Percentiles rank a stretch among this genome's conserved stretches.
Evolutionary conservation across 768 basidiomycete genomes (phyloP).

Genomic region (Trametes villosa): DNA sequence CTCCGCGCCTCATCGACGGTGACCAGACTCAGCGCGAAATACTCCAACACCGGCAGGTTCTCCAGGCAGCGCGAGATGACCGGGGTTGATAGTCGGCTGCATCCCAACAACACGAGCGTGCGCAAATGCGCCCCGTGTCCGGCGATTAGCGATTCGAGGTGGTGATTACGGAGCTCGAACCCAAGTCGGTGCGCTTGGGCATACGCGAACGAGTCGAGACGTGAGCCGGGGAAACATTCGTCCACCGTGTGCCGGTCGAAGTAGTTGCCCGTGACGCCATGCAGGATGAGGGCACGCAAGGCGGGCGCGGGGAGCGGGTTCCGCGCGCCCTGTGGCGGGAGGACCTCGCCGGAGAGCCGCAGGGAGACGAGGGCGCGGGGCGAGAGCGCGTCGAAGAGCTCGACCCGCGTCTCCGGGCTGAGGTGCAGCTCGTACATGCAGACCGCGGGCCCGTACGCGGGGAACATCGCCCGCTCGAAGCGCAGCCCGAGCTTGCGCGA

Average conservation of each 20-base stretch:
- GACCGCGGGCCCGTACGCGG: conserved; percentile 26
- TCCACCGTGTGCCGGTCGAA: conserved; percentile 39
- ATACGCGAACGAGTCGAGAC: conserved; percentile 42
- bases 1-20: conserved; percentile 40
- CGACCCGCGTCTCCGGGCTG: conserved; percentile 34
- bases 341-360: conserved; percentile 41
- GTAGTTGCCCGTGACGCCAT: conserved; percentile 39
- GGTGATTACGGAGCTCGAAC: conserved; percentile 42
- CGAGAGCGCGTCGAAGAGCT: conserved; percentile 36
- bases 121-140: conserved; percentile 30
- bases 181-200: conserved; percentile 39
- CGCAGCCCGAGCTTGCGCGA: conserved; percentile 26
- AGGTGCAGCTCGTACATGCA: conserved; percentile 40
- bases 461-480: conserved; percentile 46
- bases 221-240: conserved; percentile 33
- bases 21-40: conserved; percentile 41
- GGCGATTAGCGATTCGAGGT: conserved; percentile 38
- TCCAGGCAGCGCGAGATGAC: conserved; percentile 36
- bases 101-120: conserved; percentile 42
- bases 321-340: neutral
- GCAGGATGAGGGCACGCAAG: conserved; percentile 37
- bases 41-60: conserved; percentile 35
- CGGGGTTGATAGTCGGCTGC: conserved; percentile 37
- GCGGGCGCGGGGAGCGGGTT: conserved; percentile 15
- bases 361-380: conserved; percentile 33